A percentile compares a stretch with the other conserved stretches of the same genome.
These are phyloP conservation scores for Tricholoma flavovirens DNA, from an alignment of 768 basidiomycete species.

Conservation along the genomic window DNA sequence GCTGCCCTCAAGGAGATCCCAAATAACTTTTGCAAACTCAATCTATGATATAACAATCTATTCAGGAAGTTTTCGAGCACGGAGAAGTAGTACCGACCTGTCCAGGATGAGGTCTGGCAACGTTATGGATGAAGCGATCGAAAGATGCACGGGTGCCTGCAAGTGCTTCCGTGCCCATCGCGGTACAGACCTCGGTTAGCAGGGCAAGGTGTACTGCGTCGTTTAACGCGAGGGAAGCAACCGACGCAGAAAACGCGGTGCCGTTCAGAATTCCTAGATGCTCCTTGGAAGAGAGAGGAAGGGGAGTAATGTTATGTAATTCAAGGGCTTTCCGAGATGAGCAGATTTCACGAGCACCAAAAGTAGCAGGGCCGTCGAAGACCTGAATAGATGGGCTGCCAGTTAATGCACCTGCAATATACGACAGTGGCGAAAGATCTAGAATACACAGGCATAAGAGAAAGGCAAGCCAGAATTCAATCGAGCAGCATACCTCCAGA, in stretches of 20 bases:
- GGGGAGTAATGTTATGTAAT: slow-evolving; percentile 54
- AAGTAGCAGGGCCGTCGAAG: slow-evolving; percentile 48
- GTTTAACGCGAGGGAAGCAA: slow-evolving; percentile 68
- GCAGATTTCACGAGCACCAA: slow-evolving; percentile 44
- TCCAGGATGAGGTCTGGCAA: slow-evolving; percentile 78
- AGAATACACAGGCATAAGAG: slow-evolving; percentile 2
- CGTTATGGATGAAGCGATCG: slow-evolving; percentile 72
- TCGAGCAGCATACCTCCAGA: slow-evolving; percentile 54
- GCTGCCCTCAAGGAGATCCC: slow-evolving; percentile 62
- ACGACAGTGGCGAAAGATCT: slow-evolving; percentile 79
- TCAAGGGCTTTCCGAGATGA: slow-evolving; percentile 53
- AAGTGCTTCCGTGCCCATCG: slow-evolving; percentile 81
- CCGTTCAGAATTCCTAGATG: slow-evolving; percentile 82
- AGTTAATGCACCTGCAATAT: slow-evolving; percentile 75
- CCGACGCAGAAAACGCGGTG: slow-evolving; percentile 77
- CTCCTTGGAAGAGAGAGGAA: slow-evolving; percentile 68
- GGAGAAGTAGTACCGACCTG: slow-evolving; percentile 37
- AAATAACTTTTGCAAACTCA: slow-evolving; percentile 66
- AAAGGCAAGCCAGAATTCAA: slow-evolving; percentile 4
- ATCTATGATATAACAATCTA: slow-evolving; percentile 32
- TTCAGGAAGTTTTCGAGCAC: not conserved
- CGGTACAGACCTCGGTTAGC: slow-evolving; percentile 69
- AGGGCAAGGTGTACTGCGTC: slow-evolving; percentile 66
- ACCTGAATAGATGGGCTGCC: slow-evolving; percentile 79
- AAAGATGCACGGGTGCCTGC: slow-evolving; percentile 67